Evolutionary conservation across 495 filamentous ascomycete species (phyloP).

Genomic region (Trichoderma erinaceum): DNA sequence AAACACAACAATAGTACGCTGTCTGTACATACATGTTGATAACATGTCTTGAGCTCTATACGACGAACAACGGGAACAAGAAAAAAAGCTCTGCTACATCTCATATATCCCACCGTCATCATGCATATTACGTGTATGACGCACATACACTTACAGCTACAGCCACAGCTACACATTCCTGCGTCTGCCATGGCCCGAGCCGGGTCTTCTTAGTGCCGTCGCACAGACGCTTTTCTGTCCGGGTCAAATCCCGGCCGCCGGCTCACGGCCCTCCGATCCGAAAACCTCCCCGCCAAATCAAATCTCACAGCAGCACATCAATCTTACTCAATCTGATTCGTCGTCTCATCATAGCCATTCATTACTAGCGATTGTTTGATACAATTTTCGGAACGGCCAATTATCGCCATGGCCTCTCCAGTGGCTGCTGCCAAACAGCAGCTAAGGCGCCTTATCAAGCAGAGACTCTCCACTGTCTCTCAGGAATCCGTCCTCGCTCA

Average conservation of each 20-base stretch:
- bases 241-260: background rate
- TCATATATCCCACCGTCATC: background rate
- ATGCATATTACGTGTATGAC: background rate
- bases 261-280: slow-evolving; percentile 1
- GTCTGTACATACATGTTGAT: too few species aligned
- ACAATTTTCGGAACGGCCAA: background rate
- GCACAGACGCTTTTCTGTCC: background rate
- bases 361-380: too few species aligned
- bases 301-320: background rate
- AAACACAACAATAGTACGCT: too few species aligned
- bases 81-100: too few species aligned
- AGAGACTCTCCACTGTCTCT: slow-evolving; percentile 51
- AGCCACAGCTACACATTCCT: background rate
- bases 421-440: slow-evolving; percentile 66
- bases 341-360: background rate
- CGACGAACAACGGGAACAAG: too few species aligned
- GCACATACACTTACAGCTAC: too few species aligned
- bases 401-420: slow-evolving; percentile 31
- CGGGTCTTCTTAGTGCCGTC: background rate
- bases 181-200: background rate
- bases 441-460: slow-evolving; percentile 62
- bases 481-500: slow-evolving; percentile 54
- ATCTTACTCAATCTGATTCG: background rate
- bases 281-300: slow-evolving; percentile 3
- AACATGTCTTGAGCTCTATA: too few species aligned